Percentiles rank a stretch among this genome's conserved stretches.
phyloP scores from a whole-genome alignment of 176 grass and related monocot species.

The Triticum dicoccoides region DNA sequence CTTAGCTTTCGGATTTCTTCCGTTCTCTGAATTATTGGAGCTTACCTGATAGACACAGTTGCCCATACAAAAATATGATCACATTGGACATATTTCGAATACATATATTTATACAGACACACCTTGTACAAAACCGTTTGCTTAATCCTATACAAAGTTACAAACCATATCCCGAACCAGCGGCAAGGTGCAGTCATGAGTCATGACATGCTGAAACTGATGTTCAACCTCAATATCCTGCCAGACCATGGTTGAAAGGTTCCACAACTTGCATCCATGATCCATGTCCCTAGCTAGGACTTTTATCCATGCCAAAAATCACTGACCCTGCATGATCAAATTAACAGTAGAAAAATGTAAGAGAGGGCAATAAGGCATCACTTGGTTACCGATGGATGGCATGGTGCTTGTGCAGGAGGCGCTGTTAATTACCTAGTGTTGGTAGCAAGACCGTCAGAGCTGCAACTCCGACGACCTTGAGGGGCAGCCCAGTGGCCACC shows the following conservation, averaged over 20 bases:
- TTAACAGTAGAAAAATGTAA: neutral
- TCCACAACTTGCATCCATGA: conserved; percentile 5
- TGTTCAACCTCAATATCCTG: neutral
- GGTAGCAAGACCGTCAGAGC: conserved; percentile 58
- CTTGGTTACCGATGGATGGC: neutral
- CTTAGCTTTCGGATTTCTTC: neutral
- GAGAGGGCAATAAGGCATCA: neutral
- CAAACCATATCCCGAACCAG: neutral
- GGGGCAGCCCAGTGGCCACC: conserved; percentile 55
- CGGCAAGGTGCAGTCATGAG: neutral
- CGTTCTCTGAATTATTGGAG: too few species aligned
- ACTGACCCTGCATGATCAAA: conserved; percentile 26
- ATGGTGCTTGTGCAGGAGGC: neutral
- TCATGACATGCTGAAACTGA: neutral
- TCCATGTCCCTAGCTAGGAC: neutral
- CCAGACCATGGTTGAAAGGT: neutral
- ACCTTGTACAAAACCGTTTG: neutral
- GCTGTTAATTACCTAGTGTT: conserved; percentile 55
- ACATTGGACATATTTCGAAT: neutral
- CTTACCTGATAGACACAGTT: neutral
- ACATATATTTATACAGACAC: neutral
- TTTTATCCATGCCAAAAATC: conserved; percentile 25
- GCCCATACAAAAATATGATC: neutral
- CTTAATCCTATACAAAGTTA: conserved; percentile 11
- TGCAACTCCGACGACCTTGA: conserved; percentile 55